Evolutionary conservation across 1,284 basidiomycete species (phyloP).

Genomic region (Ustilago sp.): DNA sequence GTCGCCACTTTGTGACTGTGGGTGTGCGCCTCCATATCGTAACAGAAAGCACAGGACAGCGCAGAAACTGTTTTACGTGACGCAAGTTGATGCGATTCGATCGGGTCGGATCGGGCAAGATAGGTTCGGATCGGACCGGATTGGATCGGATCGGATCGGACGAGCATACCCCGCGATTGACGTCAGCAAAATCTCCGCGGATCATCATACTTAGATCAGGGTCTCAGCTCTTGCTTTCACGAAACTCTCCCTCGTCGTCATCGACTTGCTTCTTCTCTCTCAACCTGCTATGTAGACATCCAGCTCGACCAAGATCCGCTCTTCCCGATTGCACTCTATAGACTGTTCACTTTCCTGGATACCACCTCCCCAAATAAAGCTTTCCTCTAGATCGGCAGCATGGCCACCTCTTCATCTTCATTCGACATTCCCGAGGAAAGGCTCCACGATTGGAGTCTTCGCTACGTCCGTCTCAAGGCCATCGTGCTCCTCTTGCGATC

Average conservation of each 20-base stretch:
- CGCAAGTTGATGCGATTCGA: too few relatives aligned
- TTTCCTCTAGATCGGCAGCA: not conserved
- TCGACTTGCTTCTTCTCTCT: not conserved
- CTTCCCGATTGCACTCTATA: too few relatives aligned
- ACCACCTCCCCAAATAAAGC: not conserved
- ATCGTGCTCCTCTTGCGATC: conserved; percentile 30
- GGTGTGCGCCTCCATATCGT: not conserved
- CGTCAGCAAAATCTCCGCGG: too few relatives aligned
- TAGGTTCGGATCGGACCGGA: too few relatives aligned
- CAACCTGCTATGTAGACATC: not conserved
- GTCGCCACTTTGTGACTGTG: not conserved
- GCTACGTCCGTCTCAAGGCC: conserved; percentile 36
- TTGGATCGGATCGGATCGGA: too few relatives aligned
- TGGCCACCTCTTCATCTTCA: conserved; percentile 2
- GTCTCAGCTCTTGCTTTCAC: too few relatives aligned
- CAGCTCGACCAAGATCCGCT: not conserved
- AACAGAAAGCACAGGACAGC: not conserved
- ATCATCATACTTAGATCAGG: too few relatives aligned
- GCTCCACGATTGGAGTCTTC: conserved; percentile 32
- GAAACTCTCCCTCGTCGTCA: not conserved
- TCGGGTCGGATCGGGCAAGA: too few relatives aligned
- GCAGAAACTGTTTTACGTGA: not conserved
- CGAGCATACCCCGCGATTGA: too few relatives aligned
- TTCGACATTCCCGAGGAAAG: conserved; percentile 13
- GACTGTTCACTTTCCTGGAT: too few relatives aligned